phyloP scores from a whole-genome alignment of 345 rosid genomes.

The Microthlaspi erraticum region DNA sequence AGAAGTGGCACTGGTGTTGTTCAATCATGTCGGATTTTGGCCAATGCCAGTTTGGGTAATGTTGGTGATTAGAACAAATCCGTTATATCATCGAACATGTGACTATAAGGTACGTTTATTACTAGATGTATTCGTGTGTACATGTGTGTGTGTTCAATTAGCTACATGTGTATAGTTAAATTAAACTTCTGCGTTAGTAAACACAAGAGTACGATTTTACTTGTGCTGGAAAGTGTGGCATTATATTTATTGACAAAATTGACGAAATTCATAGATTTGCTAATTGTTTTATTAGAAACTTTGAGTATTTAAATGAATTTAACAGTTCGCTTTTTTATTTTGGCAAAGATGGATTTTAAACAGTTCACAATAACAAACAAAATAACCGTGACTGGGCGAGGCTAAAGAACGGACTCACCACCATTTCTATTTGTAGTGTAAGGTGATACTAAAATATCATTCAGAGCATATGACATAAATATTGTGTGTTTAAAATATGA shows the following conservation, averaged over 20 bases:
- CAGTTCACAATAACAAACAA: too few relatives aligned
- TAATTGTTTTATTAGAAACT: too few relatives aligned
- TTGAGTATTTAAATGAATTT: too few relatives aligned
- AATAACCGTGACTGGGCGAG: too few relatives aligned
- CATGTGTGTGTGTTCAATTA: background rate
- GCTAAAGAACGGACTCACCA: too few relatives aligned
- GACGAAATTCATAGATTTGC: too few relatives aligned
- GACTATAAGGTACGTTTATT: background rate
- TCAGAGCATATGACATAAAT: background rate
- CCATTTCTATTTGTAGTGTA: background rate
- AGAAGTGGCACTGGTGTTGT: background rate
- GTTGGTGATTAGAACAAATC: slow-evolving; percentile 1
- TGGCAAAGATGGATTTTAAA: too few relatives aligned
- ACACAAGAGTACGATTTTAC: background rate
- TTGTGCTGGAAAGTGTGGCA: too few relatives aligned
- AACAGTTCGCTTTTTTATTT: too few relatives aligned
- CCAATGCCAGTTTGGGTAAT: background rate
- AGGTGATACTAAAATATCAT: slow-evolving; percentile 10
- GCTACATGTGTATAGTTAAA: background rate
- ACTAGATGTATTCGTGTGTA: background rate
- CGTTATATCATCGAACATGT: background rate
- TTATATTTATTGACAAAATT: too few relatives aligned
- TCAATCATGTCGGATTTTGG: slow-evolving; percentile 4
- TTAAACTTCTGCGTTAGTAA: background rate
- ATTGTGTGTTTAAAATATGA: background rate